A percentile compares a stretch with the other conserved stretches of the same genome.
Conservation (phyloP, 116 monocot species). For the Dioscorea cayenensis region DNA sequence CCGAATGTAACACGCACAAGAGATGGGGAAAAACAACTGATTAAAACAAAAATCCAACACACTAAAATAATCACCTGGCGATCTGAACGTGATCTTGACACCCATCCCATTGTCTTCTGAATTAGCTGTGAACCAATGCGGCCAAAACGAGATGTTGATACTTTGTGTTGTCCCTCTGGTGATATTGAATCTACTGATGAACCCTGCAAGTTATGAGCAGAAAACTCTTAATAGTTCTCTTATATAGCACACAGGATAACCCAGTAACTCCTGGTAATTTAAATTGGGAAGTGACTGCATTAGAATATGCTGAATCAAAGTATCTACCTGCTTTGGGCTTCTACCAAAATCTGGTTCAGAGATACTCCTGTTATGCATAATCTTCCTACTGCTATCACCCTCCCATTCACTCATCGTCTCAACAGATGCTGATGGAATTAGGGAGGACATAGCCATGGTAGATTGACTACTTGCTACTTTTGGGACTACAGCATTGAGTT, state of each 20-base stretch:
- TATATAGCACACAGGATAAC: neutral
- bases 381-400: conserved; percentile 31
- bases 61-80: conserved; percentile 44
- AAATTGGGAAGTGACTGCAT: neutral
- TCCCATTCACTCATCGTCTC: conserved; percentile 60
- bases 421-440: conserved; percentile 57
- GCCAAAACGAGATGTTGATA: conserved; percentile 62
- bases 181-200: conserved; percentile 26
- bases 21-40: neutral
- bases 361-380: conserved; percentile 57
- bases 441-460: conserved; percentile 53
- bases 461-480: conserved; percentile 68
- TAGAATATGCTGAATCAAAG: neutral
- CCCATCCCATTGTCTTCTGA: conserved; percentile 71
- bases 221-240: neutral
- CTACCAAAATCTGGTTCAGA: conserved; percentile 93
- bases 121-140: conserved; percentile 54
- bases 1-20: neutral
- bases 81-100: conserved; percentile 55
- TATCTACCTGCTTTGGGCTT: conserved; percentile 40
- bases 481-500: conserved; percentile 18
- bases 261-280: neutral
- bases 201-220: conserved; percentile 11
- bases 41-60: neutral
- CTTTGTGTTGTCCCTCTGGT: conserved; percentile 39